Conservation (phyloP, 1,139 yeast genomes). For the Meyerozyma smithsonii region DNA sequence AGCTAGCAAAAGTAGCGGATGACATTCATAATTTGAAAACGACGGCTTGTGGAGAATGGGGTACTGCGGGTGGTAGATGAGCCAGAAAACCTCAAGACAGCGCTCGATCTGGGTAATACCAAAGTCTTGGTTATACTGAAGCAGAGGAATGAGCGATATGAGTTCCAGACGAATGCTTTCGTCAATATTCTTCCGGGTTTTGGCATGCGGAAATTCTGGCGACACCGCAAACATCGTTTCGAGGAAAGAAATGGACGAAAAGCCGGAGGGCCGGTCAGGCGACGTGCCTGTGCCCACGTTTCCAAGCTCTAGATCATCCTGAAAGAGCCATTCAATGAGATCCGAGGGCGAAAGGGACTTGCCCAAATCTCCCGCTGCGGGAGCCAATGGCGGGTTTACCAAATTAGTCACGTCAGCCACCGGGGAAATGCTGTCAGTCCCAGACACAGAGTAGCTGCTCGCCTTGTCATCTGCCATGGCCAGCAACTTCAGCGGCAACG, state of each 20-base stretch:
- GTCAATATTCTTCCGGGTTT: conserved; percentile 19
- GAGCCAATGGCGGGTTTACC: no score
- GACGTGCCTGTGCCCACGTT: conserved; percentile 10
- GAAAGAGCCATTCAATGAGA: conserved; percentile 27
- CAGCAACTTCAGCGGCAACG: no score
- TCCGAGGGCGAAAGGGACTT: conserved; percentile 23
- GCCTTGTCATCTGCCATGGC: no score
- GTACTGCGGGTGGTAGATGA: conserved; percentile 55
- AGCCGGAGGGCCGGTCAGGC: conserved; percentile 15
- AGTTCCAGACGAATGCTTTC: conserved; percentile 26
- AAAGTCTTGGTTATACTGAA: conserved; percentile 26
- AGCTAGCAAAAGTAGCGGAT: conserved; percentile 50
- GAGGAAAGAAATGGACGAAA: conserved; percentile 22
- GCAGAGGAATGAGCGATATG: conserved; percentile 27
- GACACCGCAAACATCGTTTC: conserved; percentile 30
- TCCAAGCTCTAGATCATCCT: conserved; percentile 16
- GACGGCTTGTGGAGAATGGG: conserved; percentile 62
- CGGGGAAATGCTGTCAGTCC: no score
- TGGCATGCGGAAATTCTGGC: conserved; percentile 26
- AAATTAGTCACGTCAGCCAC: no score
- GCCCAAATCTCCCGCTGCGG: background rate
- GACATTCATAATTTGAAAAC: conserved; percentile 48
- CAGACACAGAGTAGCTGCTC: no score
- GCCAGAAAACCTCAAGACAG: conserved; percentile 45
- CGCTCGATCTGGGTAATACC: conserved; percentile 20